phyloP scores from a whole-genome alignment of 345 rosid genomes.

The Conringia planisiliqua region DNA sequence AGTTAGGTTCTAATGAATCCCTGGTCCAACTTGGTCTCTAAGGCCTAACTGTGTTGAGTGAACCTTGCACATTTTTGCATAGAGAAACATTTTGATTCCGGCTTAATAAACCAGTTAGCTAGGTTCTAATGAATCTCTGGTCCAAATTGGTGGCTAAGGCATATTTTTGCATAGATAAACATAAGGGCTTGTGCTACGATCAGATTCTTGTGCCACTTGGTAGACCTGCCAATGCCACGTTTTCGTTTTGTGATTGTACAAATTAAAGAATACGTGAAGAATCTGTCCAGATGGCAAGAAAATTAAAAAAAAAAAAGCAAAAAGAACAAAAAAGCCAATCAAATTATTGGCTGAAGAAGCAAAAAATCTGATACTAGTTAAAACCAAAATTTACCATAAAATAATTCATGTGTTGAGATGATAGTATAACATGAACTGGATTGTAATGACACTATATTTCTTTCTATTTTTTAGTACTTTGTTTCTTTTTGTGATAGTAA shows the following conservation, averaged over 20 bases:
- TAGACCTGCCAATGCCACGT: constrained; percentile 8
- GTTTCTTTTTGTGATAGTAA: neutral
- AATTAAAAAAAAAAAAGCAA: neutral
- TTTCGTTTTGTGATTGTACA: neutral
- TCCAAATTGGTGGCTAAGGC: neutral
- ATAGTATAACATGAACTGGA: neutral
- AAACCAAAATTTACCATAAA: too few species aligned
- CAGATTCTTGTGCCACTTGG: constrained; percentile 20
- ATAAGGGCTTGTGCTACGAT: neutral
- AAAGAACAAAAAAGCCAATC: neutral
- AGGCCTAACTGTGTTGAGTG: neutral
- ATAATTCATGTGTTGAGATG: neutral
- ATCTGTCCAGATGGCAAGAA: neutral
- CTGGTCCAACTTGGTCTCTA: neutral
- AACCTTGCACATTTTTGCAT: neutral
- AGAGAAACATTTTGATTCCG: neutral
- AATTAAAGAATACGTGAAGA: neutral
- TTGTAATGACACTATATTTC: neutral
- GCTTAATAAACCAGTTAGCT: neutral
- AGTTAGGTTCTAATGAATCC: neutral
- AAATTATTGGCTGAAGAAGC: neutral
- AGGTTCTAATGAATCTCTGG: neutral
- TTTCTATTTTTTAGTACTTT: neutral
- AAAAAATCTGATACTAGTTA: neutral
- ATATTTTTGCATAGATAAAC: neutral